A percentile compares a stretch with the other conserved stretches of the same genome.
These are phyloP conservation scores for Glycine latifolia DNA, from an alignment of 306 rosid species.

Conservation along the genomic window DNA sequence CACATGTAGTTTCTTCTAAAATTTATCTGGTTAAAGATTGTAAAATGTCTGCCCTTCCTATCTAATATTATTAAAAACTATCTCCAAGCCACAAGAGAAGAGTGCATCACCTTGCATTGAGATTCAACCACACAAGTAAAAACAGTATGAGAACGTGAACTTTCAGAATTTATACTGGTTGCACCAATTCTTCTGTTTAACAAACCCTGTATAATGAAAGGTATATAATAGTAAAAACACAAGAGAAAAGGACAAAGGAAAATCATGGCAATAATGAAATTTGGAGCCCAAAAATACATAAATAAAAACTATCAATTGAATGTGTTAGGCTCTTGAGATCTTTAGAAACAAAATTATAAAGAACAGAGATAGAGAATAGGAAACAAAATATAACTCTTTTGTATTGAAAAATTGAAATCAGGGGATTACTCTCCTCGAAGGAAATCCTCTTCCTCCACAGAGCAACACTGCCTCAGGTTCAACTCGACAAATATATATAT, in stretches of 20 bases:
- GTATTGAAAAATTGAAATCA: background rate
- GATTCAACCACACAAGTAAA: conserved; percentile 93
- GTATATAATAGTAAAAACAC: background rate
- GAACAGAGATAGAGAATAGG: background rate
- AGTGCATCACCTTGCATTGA: conserved; percentile 74
- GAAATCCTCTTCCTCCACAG: background rate
- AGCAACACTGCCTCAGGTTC: background rate
- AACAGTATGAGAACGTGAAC: conserved; percentile 97
- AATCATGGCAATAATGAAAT: background rate
- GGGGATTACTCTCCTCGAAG: background rate
- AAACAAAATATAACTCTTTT: background rate
- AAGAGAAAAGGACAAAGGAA: background rate
- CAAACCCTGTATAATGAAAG: conserved; percentile 71
- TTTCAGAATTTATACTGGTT: conserved; percentile 88
- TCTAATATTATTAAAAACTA: conserved; percentile 8
- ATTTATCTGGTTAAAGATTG: background rate
- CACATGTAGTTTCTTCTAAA: conserved; percentile 20
- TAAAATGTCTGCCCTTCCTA: conserved; percentile 14
- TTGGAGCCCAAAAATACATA: background rate
- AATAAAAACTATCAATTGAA: background rate
- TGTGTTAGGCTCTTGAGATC: background rate
- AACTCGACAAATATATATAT: background rate
- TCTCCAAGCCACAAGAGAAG: conserved; percentile 1
- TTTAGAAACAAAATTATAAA: background rate
- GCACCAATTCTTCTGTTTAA: conserved; percentile 87